These are phyloP conservation scores for Trematosphaeria pertusa DNA, from an alignment of 2,329 filamentous ascomycete genomes.

Conservation along the genomic window DNA sequence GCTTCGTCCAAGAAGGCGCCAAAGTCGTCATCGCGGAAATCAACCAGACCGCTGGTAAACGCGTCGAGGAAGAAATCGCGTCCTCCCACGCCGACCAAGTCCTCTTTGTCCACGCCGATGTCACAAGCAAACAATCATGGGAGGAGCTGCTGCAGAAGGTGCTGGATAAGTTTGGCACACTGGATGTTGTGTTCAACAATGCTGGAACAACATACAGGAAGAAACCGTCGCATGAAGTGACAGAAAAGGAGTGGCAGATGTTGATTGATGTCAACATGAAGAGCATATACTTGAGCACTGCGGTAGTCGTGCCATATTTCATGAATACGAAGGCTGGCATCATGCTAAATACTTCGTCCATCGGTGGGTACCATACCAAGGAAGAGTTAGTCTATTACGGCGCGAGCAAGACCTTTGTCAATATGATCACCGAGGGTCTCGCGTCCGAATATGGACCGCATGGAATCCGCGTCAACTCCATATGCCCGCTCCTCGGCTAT, in stretches of 20 bases:
- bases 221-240: slow-evolving; percentile 63
- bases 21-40: slow-evolving; percentile 66
- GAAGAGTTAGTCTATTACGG: slow-evolving; percentile 70
- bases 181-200: slow-evolving; percentile 65
- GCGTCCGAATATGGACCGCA: slow-evolving; percentile 73
- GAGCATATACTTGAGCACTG: slow-evolving; percentile 63
- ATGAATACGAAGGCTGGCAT: slow-evolving; percentile 59
- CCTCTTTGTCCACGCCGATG: slow-evolving; percentile 25
- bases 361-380: slow-evolving; percentile 64
- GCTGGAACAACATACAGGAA: slow-evolving; percentile 60
- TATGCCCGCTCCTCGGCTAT: slow-evolving; percentile 69
- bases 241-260: slow-evolving; percentile 66
- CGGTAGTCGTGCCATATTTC: slow-evolving; percentile 63
- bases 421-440: slow-evolving; percentile 66
- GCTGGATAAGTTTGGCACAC: too few species aligned
- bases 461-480: slow-evolving; percentile 72
- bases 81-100: slow-evolving; percentile 57
- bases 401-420: slow-evolving; percentile 68
- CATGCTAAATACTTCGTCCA: slow-evolving; percentile 68
- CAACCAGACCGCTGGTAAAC: too few species aligned
- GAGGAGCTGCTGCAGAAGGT: too few species aligned
- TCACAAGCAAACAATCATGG: too few species aligned
- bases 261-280: slow-evolving; percentile 71
- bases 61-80: slow-evolving; percentile 50
- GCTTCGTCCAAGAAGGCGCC: slow-evolving; percentile 63